Base-by-base conservation (phyloP, 2,329 filamentous ascomycete genomes). In the Xylaria sp. region DNA sequence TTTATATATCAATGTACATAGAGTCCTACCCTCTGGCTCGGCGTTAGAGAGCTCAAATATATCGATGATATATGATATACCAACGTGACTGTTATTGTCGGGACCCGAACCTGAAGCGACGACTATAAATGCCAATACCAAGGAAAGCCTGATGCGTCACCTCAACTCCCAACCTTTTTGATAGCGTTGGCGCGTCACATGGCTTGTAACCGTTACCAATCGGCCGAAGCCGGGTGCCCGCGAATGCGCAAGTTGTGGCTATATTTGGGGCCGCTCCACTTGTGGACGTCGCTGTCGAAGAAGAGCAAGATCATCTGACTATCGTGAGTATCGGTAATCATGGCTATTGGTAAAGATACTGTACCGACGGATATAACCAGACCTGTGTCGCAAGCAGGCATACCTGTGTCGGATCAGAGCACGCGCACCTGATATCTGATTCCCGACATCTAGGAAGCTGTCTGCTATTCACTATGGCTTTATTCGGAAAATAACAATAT, bases 241-340 rank as follows among this genome's bases (percentile, higher is more conserved):
- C 84, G 68, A 87, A 89, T 0, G 84, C 81, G 2, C 89, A 78
- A 0, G 86, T 89, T 0, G 86, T 89, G 2, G 85, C 86, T 54
- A 89, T 82, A 28, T 85, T 81, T 15, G 88, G 78, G 0, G 84
- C 86, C 0, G 83, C 83, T 0, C 82, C 81, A 1, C 80, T 81
- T 81, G 1, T 78, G 79, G 36, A 83, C 79, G 0, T 80, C 76
- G 3, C 81, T 78, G 0, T 79, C 78, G 0, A 85, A 77, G 0
- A 81, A 80, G 70, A 89, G 86, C 18, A 60, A 55, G 62, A 72
- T 73, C 69, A 65, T 60, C 55, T 73, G 72, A 13, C 63, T 69
- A 62, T 73, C 58, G 33, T 82, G 83, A 72, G 88, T 85, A 0
- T 83, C 86, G 68, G 86, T 84, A 75, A 86, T 85, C 8, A 87